Conservation (phyloP, 768 basidiomycete species). For the Rhodotorula babjevae region DNA sequence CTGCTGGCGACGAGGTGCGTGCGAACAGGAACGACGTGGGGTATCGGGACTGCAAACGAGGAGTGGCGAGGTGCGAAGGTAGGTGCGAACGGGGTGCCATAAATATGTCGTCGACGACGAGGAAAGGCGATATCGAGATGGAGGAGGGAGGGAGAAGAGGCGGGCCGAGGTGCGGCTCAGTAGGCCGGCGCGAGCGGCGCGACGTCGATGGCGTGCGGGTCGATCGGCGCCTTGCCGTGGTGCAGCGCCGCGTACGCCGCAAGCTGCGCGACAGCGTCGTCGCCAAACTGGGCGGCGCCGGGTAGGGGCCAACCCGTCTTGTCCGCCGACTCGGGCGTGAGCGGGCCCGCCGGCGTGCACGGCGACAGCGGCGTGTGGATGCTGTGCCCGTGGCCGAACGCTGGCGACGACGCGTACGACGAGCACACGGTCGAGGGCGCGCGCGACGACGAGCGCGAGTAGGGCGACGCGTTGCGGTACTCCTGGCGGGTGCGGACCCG, state of each 20-base stretch:
- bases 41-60: neutral
- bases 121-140: neutral
- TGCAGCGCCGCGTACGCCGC: conserved; percentile 5
- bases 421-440: conserved; percentile 30
- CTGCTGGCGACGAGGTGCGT: too few relatives aligned
- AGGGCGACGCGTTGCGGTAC: conserved; percentile 19
- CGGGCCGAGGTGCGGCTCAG: neutral
- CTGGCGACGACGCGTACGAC: conserved; percentile 24
- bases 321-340: conserved; percentile 28
- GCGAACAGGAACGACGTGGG: too few relatives aligned
- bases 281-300: neutral
- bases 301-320: conserved; percentile 20
- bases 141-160: too few relatives aligned
- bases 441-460: conserved; percentile 29
- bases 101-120: neutral
- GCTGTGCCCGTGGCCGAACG: conserved; percentile 16
- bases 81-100: neutral
- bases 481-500: conserved; percentile 7
- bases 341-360: conserved; percentile 27
- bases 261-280: conserved; percentile 6
- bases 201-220: neutral
- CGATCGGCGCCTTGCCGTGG: neutral
- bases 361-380: conserved; percentile 28
- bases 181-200: neutral
- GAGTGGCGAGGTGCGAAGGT: neutral